Evolutionary conservation across 352 stramenopile species (phyloP).

Genomic region (Peronospora farinosa): DNA sequence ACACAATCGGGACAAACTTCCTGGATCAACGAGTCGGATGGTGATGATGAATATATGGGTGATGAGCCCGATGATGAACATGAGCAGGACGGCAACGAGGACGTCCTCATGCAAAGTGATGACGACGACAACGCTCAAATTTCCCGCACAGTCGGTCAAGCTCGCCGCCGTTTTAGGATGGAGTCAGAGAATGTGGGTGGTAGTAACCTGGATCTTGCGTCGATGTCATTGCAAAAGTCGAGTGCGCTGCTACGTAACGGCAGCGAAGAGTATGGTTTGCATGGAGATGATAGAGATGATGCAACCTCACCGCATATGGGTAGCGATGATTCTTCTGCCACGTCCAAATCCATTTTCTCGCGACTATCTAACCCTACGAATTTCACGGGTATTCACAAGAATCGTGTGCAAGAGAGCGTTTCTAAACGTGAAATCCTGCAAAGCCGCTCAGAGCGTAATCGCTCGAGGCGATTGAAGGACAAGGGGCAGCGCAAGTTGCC

Average conservation of each 20-base stretch:
- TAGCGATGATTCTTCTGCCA: constrained; percentile 60
- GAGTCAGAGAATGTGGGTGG: constrained; percentile 41
- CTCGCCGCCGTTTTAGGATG: constrained; percentile 48
- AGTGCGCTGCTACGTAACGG: constrained; percentile 29
- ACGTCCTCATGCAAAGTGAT: constrained; percentile 51
- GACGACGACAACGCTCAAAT: constrained; percentile 26
- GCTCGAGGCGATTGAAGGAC: constrained; percentile 62
- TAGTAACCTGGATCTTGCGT: constrained; percentile 36
- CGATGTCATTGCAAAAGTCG: constrained; percentile 34
- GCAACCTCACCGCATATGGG: constrained; percentile 39
- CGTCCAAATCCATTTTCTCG: constrained; percentile 68
- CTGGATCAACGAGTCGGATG: constrained; percentile 62
- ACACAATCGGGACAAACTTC: constrained; percentile 36
- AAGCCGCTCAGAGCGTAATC: constrained; percentile 63
- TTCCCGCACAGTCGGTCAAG: constrained; percentile 18
- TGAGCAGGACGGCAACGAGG: constrained; percentile 36
- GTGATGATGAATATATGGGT: constrained; percentile 60
- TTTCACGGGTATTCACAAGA: constrained; percentile 87
- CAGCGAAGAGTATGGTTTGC: constrained; percentile 28
- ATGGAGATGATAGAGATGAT: constrained; percentile 30
- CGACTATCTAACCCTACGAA: constrained; percentile 83
- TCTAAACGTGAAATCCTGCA: constrained; percentile 79
- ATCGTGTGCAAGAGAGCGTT: constrained; percentile 70
- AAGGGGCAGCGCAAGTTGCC: constrained; percentile 47
- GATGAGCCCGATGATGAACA: constrained; percentile 33